These are phyloP conservation scores for Cyanidium caldarium DNA, from an alignment of 23 red algal species.

Conservation along the genomic window DNA sequence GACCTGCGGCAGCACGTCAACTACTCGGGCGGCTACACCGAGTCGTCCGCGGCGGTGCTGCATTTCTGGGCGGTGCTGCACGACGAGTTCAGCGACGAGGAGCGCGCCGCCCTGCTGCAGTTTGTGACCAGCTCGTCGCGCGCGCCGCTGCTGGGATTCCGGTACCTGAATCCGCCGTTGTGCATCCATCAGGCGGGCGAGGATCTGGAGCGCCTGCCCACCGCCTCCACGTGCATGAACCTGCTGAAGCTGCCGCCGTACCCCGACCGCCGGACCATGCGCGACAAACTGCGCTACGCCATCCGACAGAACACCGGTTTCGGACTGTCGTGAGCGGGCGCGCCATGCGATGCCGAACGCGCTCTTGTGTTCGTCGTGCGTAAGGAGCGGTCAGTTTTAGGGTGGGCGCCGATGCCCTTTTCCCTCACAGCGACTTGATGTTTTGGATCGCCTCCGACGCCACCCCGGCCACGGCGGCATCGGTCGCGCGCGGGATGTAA, in stretches of 20 bases:
- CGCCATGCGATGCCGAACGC: too few species aligned
- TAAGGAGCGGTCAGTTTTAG: too few species aligned
- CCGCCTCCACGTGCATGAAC: slow-evolving; percentile 96
- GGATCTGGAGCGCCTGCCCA: slow-evolving; percentile 38
- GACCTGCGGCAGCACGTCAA: slow-evolving; percentile 52
- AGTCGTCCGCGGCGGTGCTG: slow-evolving; percentile 35
- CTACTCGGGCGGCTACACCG: slow-evolving; percentile 81
- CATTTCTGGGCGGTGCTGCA: slow-evolving; percentile 75
- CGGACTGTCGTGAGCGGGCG: slow-evolving; percentile 50
- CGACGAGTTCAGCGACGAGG: slow-evolving; percentile 31
- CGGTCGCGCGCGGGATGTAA: slow-evolving; percentile 82
- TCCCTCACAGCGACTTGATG: slow-evolving; percentile 27
- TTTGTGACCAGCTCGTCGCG: slow-evolving; percentile 93
- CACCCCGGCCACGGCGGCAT: slow-evolving; percentile 67
- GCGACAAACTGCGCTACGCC: slow-evolving; percentile 74
- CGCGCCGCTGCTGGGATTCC: slow-evolving; percentile 88
- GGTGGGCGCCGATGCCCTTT: too few species aligned
- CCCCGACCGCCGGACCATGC: slow-evolving; percentile 22
- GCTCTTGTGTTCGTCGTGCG: too few species aligned
- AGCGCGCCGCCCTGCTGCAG: slow-evolving; percentile 59
- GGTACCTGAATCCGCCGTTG: slow-evolving; percentile 69
- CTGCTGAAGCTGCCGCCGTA: slow-evolving; percentile 90
- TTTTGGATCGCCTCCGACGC: slow-evolving; percentile 62
- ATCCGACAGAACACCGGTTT: slow-evolving; percentile 72
- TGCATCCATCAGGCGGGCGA: slow-evolving; percentile 88